Evolutionary conservation across 129 eudicot genomes (phyloP), one percentile per base, ranked within the genome.

Genomic region (Logfia minima): DNA sequence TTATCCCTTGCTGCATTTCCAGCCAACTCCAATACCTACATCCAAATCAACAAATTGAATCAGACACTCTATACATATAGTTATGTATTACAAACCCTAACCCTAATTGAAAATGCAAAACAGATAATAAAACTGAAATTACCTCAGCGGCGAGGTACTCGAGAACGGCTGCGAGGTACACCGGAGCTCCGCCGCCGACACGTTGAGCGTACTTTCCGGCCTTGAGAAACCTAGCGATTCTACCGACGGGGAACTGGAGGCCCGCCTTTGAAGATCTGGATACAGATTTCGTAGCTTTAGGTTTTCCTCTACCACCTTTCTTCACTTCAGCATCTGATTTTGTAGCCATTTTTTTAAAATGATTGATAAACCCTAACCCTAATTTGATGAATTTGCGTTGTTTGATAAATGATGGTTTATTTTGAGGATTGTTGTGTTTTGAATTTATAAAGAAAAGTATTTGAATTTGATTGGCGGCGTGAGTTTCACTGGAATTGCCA

Each of bases 231-330:
- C 74, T 70, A 23, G 74, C 74, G 58, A 70, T 70, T 51, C 74
- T 70, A 3, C 74, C 74, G 34, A 70, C 74, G 22, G 74, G 74
- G 34, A 70, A 70, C 60, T 70, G 74, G 13, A 70, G 56, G 43
- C 74, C 74, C 18, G 78, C 78, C 10, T 74, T 74, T 4, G 68
- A 62, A 37, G 78, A 74, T 62, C 78, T 60, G 0, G 78, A 74
- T 2, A 74, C 78, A 0, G 78, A 60, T 18, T 74, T 74, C 3
- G 69, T 35, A 6, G 69, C 3, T 56, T 35, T 59, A 4, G 78
- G 24, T 8, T 74, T 74, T 3, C 78, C 78, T 74, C 78, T 61
- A 1, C 78, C 78, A 0, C 78, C 78, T 59, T 74, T 74, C 76
- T 71, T 71, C 28, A 19, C 18, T 52, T 53, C 76, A 8, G 64